Conservation (phyloP, 345 rosid species). For the Geranium brycei region DNA sequence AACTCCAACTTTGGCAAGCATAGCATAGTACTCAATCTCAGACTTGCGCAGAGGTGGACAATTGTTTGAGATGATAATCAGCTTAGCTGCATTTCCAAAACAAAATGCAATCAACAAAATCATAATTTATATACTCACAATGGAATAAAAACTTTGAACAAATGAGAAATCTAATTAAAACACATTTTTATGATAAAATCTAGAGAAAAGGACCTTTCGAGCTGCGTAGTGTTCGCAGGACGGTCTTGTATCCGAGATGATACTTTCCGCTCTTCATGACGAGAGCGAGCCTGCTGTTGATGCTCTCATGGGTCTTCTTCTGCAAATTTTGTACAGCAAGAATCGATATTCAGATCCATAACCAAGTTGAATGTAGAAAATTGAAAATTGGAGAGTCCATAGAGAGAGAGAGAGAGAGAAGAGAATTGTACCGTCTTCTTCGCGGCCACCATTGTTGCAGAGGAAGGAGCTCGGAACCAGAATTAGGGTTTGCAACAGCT, state of each 20-base stretch:
- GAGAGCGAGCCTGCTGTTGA: slow-evolving; percentile 43
- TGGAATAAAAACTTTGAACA: neutral
- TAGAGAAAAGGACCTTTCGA: slow-evolving; percentile 21
- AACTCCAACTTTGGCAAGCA: neutral
- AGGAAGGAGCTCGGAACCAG: neutral
- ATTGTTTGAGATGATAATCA: neutral
- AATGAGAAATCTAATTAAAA: neutral
- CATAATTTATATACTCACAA: neutral
- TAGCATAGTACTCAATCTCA: neutral
- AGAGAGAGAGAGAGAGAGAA: no score
- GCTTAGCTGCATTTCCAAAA: neutral
- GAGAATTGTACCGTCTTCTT: neutral
- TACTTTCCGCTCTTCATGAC: slow-evolving; percentile 13
- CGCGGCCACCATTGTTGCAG: neutral
- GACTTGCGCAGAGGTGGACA: neutral
- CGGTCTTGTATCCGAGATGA: slow-evolving; percentile 44
- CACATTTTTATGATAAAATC: no score
- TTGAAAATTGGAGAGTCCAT: no score
- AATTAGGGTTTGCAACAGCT: neutral
- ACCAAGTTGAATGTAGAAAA: no score
- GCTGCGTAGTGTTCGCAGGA: slow-evolving; percentile 31
- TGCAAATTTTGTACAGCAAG: slow-evolving; percentile 3
- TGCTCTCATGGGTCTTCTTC: slow-evolving; percentile 62
- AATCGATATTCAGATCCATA: neutral
- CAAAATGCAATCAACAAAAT: neutral